Evolutionary conservation across 2,329 filamentous ascomycete genomes (phyloP).

Genomic region (Cladosporium sp.): DNA sequence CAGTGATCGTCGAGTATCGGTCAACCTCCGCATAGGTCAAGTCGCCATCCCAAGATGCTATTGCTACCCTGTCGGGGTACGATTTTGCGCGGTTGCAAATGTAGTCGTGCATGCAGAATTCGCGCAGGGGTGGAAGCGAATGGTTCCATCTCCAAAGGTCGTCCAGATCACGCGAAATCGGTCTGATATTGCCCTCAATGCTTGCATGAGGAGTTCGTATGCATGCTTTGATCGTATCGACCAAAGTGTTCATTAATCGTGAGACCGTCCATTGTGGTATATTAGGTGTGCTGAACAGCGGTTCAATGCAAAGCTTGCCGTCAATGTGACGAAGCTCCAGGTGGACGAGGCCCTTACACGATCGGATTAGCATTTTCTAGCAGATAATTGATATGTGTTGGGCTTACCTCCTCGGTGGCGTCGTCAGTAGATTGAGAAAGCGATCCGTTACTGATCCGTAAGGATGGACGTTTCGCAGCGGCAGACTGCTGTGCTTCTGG

Average conservation of each 20-base stretch:
- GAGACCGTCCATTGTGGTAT: constrained; percentile 12
- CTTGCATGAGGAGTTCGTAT: constrained; percentile 6
- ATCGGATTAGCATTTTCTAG: not conserved
- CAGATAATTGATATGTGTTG: no score
- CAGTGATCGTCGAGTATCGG: constrained; percentile 5
- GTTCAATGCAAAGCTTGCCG: constrained; percentile 7
- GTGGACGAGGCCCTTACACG: not conserved
- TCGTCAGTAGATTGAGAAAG: not conserved
- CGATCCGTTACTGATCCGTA: constrained; percentile 12
- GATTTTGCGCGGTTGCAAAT: constrained; percentile 6
- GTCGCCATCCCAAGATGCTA: constrained; percentile 14
- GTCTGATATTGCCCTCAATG: constrained; percentile 10
- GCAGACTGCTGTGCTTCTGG: constrained; percentile 17
- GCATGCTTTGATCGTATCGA: constrained; percentile 11
- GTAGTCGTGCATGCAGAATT: constrained; percentile 15
- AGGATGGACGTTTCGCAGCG: not conserved
- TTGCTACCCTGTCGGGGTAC: constrained; percentile 52
- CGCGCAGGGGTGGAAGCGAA: constrained; percentile 14
- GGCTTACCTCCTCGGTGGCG: constrained; percentile 6
- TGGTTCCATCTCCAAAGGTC: constrained; percentile 18
- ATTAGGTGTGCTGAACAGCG: constrained; percentile 10
- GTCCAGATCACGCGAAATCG: constrained; percentile 11
- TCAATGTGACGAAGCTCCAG: not conserved
- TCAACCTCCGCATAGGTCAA: constrained; percentile 14
- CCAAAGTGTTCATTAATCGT: constrained; percentile 14